These are phyloP conservation scores for Persicaria maculosa DNA, from an alignment of 148 eudicot genomes.

Conservation along the genomic window DNA sequence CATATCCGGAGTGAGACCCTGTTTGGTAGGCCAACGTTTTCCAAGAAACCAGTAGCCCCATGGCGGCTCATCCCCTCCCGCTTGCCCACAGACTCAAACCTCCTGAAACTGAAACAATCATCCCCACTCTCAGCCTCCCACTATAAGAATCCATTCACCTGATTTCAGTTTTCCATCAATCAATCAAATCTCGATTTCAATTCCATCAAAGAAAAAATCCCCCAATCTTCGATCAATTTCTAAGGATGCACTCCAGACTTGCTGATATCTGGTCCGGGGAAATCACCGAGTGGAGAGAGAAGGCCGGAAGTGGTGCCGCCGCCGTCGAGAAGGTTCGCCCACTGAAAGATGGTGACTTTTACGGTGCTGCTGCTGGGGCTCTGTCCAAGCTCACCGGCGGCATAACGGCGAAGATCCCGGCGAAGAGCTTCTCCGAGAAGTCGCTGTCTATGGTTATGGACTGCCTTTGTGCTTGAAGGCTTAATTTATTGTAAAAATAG, in stretches of 20 bases:
- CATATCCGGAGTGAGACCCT: background rate
- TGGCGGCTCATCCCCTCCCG: background rate
- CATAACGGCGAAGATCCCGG: background rate
- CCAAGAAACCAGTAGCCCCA: background rate
- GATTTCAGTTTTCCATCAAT: too few species aligned
- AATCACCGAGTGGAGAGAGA: constrained; percentile 1
- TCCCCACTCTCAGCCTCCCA: background rate
- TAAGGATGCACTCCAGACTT: background rate
- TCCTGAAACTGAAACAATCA: background rate
- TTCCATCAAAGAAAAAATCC: background rate
- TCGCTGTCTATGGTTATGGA: background rate
- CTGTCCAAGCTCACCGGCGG: background rate
- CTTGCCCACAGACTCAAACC: background rate
- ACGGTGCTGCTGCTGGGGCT: background rate
- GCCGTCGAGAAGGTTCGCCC: background rate
- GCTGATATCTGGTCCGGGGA: constrained; percentile 5
- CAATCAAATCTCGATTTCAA: background rate
- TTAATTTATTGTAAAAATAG: background rate
- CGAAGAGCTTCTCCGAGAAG: background rate
- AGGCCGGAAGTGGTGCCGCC: background rate
- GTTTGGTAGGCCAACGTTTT: background rate
- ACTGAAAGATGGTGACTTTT: background rate
- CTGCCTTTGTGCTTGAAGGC: background rate
- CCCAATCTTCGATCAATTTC: background rate
- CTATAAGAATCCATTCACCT: background rate